A percentile compares a stretch with the other conserved stretches of the same genome.
Conservation (phyloP, 768 basidiomycete species). For the Suillus alpinus region DNA sequence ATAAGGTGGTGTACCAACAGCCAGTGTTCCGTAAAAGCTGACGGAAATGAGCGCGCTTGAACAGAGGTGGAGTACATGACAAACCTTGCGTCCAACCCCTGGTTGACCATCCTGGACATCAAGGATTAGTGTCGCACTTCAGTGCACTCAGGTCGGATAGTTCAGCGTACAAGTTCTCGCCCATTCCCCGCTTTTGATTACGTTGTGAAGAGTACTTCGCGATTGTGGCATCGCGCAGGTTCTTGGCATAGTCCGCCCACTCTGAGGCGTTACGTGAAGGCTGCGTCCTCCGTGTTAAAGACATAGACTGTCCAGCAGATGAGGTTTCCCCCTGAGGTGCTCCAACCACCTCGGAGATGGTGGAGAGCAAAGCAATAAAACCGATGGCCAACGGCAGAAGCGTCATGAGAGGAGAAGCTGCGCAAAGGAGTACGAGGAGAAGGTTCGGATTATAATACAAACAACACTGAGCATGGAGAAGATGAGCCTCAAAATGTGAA, state of each 20-base stretch:
- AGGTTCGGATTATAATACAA: conserved; percentile 10
- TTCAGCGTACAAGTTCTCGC: conserved; percentile 44
- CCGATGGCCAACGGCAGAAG: conserved; percentile 5
- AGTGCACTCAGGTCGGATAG: neutral
- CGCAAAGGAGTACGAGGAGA: conserved; percentile 1
- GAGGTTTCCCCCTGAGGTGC: conserved; percentile 6
- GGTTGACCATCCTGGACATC: conserved; percentile 51
- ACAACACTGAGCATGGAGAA: conserved; percentile 4
- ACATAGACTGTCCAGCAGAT: conserved; percentile 22
- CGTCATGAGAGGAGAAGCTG: conserved; percentile 12
- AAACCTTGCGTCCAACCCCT: conserved; percentile 63
- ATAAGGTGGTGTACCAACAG: conserved; percentile 43
- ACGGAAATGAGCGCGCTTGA: neutral
- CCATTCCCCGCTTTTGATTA: conserved; percentile 39
- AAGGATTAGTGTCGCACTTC: conserved; percentile 1
- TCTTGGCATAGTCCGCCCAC: conserved; percentile 38
- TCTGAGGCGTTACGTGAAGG: conserved; percentile 17
- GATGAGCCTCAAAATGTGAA: conserved; percentile 9
- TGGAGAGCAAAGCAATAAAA: conserved; percentile 11
- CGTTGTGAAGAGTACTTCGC: conserved; percentile 43
- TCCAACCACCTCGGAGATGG: conserved; percentile 12
- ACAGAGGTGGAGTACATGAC: conserved; percentile 6
- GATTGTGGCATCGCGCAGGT: conserved; percentile 40
- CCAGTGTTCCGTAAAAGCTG: conserved; percentile 35
- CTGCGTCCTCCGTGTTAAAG: conserved; percentile 14